Evolutionary conservation across 176 grass and related monocot genomes (phyloP).

Genomic region (Saccharum spontaneum): DNA sequence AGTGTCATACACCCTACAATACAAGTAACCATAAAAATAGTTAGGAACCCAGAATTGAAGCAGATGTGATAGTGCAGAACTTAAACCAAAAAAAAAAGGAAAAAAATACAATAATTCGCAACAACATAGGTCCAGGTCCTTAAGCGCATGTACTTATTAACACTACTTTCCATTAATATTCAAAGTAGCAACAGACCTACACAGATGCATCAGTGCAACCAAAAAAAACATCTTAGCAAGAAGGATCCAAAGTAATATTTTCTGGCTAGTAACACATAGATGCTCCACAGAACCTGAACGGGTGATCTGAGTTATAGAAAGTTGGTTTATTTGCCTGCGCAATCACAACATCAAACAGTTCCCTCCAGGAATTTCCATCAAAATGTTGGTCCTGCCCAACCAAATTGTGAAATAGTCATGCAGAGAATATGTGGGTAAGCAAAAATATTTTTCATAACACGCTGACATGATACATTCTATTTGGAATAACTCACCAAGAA

Average conservation of each 20-base stretch:
- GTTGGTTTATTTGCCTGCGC: slow-evolving; percentile 91
- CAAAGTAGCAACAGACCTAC: background rate
- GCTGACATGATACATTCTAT: background rate
- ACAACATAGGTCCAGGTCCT: background rate
- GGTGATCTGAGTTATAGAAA: slow-evolving; percentile 94
- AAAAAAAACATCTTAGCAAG: slow-evolving; percentile 8
- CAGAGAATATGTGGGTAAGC: background rate
- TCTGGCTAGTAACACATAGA: background rate
- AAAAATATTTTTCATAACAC: background rate
- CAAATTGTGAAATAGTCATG: slow-evolving; percentile 31
- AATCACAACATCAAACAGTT: slow-evolving; percentile 98
- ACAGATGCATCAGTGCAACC: background rate
- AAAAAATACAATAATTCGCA: background rate
- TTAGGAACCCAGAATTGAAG: slow-evolving; percentile 35
- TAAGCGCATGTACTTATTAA: background rate
- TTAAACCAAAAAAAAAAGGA: background rate
- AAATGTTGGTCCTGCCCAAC: slow-evolving; percentile 59
- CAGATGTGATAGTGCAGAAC: slow-evolving; percentile 10
- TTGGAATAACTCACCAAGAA: slow-evolving; percentile 11
- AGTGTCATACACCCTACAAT: slow-evolving; percentile 90
- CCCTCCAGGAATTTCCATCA: slow-evolving; percentile 89
- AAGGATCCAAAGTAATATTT: slow-evolving; percentile 3
- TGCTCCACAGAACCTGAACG: slow-evolving; percentile 71
- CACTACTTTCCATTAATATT: slow-evolving; percentile 21
- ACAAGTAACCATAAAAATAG: slow-evolving; percentile 43